These are phyloP conservation scores for Hypoxylon sp. DNA, from an alignment of 2,329 filamentous ascomycete species.

Conservation along the genomic window DNA sequence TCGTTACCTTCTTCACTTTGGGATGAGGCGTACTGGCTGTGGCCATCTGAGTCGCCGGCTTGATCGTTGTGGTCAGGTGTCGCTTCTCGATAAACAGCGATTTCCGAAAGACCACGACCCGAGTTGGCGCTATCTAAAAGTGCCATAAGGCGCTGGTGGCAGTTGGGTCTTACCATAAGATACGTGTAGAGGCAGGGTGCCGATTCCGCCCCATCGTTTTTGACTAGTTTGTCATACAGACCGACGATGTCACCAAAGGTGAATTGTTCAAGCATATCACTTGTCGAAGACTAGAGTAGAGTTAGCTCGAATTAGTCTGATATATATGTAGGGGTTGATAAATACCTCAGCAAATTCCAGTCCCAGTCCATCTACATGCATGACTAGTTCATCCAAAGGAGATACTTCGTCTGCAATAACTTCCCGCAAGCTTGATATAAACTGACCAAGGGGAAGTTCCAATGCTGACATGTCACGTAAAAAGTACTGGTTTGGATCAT, in stretches of 20 bases:
- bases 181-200: conserved; percentile 52
- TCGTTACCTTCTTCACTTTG: conserved; percentile 42
- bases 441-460: conserved; percentile 48
- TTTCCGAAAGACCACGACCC: conserved; percentile 53
- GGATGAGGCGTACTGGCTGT: conserved; percentile 32
- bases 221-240: conserved; percentile 53
- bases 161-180: conserved; percentile 54
- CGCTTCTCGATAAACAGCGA: conserved; percentile 53
- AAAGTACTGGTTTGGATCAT: conserved; percentile 56
- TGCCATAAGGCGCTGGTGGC: conserved; percentile 53
- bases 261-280: conserved; percentile 51
- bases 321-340: not conserved
- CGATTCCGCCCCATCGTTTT: conserved; percentile 50
- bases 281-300: conserved; percentile 49
- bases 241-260: conserved; percentile 54
- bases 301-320: conserved; percentile 44
- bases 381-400: conserved; percentile 54
- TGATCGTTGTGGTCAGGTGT: conserved; percentile 45
- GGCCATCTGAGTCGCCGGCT: conserved; percentile 23
- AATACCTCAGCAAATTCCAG: conserved; percentile 56
- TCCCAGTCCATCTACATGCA: conserved; percentile 55
- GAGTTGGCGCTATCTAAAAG: conserved; percentile 53
- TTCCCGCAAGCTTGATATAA: conserved; percentile 52
- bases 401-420: conserved; percentile 55
- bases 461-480: conserved; percentile 52